These are phyloP conservation scores for Echinosophora koreensis DNA, from an alignment of 306 rosid species.

Conservation along the genomic window DNA sequence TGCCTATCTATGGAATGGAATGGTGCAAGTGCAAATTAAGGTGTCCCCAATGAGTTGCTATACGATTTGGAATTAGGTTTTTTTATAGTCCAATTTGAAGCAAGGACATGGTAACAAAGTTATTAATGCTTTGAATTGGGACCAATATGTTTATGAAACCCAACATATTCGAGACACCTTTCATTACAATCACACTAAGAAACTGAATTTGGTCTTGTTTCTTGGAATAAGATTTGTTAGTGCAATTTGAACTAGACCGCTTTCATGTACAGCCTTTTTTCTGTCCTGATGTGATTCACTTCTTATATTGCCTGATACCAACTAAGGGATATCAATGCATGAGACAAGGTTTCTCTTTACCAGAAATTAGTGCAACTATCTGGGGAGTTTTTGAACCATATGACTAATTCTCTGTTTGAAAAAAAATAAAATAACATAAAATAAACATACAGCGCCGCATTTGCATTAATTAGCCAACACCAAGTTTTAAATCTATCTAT, in stretches of 20 bases:
- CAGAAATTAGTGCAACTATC: too few relatives aligned
- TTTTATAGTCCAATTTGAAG: not conserved
- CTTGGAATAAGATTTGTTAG: not conserved
- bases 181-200: not conserved
- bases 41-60: not conserved
- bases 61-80: not conserved
- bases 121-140: slow-evolving; percentile 11
- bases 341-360: not conserved
- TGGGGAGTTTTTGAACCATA: too few relatives aligned
- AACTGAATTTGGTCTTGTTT: slow-evolving; percentile 32
- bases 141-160: not conserved
- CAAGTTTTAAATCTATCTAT: too few relatives aligned
- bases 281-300: not conserved
- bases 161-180: too few relatives aligned
- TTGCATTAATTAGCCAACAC: not conserved
- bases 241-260: not conserved
- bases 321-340: not conserved
- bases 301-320: not conserved
- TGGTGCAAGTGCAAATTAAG: not conserved
- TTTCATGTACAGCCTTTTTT: too few relatives aligned
- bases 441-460: too few relatives aligned
- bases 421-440: too few relatives aligned
- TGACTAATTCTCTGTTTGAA: too few relatives aligned
- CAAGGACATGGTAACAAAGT: not conserved
- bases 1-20: not conserved